Evolutionary conservation across 2,329 filamentous ascomycete species (phyloP).

Genomic region (Emydomyces testavorans): DNA sequence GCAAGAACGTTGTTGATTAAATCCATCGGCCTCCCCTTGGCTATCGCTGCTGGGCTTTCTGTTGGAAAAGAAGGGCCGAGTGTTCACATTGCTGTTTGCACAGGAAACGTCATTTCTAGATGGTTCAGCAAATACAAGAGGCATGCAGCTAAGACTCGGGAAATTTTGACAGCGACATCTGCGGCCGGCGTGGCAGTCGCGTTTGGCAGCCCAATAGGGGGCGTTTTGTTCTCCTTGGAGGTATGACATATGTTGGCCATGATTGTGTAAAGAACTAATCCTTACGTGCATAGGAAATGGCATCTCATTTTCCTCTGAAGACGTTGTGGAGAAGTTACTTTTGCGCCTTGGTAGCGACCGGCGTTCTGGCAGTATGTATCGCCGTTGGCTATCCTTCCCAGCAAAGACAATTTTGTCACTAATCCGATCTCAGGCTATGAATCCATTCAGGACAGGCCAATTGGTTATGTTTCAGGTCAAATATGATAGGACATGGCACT

Average conservation of each 20-base stretch:
- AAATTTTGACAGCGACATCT: constrained; percentile 88
- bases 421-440: constrained; percentile 56
- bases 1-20: constrained; percentile 90
- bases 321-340: constrained; percentile 98
- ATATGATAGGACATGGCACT: constrained; percentile 95
- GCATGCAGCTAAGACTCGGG: constrained; percentile 86
- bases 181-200: constrained; percentile 92
- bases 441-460: constrained; percentile 91
- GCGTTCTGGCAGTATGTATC: constrained; percentile 58
- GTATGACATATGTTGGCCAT: constrained; percentile 22
- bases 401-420: constrained; percentile 6
- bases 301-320: constrained; percentile 88
- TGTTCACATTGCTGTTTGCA: constrained; percentile 98
- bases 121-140: constrained; percentile 85
- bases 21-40: constrained; percentile 76
- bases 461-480: constrained; percentile 98
- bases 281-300: constrained; percentile 58
- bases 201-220: constrained; percentile 93
- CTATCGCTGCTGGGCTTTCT: constrained; percentile 85
- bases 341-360: constrained; percentile 88
- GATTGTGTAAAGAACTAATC: background rate
- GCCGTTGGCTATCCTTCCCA: background rate
- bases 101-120: constrained; percentile 87
- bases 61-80: constrained; percentile 96
- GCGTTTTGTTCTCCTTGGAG: constrained; percentile 90